Evolutionary conservation across 2,329 filamentous ascomycete species (phyloP).

Genomic region (Aschersonia sp.): DNA sequence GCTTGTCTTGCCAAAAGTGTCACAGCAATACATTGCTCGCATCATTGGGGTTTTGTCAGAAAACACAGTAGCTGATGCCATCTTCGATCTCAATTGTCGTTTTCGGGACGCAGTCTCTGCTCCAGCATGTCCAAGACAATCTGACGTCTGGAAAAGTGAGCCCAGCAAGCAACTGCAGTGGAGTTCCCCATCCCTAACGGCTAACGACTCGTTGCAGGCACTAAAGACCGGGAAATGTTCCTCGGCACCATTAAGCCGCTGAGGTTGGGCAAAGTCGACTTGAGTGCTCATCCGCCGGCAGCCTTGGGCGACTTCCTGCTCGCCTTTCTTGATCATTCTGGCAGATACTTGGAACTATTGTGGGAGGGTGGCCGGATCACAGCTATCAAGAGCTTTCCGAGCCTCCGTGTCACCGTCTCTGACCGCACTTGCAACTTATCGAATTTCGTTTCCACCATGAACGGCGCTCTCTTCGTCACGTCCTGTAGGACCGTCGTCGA

Average conservation of each 20-base stretch:
- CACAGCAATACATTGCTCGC: neutral
- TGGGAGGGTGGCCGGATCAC: neutral
- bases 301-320: neutral
- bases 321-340: constrained; percentile 13
- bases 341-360: constrained; percentile 15
- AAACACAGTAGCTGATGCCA: neutral
- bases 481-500: neutral
- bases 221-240: neutral
- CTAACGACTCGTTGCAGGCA: neutral
- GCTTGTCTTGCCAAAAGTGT: too few species aligned
- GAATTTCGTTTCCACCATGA: neutral
- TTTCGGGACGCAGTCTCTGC: neutral
- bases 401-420: neutral
- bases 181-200: neutral
- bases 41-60: neutral
- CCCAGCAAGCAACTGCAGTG: neutral
- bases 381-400: neutral
- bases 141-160: neutral
- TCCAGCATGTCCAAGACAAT: neutral
- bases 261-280: neutral
- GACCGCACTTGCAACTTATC: neutral
- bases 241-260: neutral
- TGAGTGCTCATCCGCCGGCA: neutral
- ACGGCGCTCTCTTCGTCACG: neutral
- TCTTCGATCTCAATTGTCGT: neutral